phyloP scores from a whole-genome alignment of 768 basidiomycete species.

The Cystofilobasidium capitatum region DNA sequence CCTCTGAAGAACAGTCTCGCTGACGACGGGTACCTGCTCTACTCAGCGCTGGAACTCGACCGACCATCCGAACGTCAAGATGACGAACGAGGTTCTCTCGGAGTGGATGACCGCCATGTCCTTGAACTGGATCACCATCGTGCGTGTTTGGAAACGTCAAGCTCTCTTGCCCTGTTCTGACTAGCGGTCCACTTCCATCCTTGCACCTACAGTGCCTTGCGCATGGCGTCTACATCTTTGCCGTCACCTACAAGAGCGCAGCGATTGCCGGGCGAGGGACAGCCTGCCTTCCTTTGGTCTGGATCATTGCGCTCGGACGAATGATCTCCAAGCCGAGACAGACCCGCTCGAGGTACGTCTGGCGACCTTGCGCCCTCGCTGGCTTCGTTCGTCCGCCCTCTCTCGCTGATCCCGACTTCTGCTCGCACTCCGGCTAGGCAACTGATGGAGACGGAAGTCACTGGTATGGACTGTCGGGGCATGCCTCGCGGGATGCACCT shows the following conservation, averaged over 20 bases:
- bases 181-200: background rate
- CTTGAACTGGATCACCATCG: background rate
- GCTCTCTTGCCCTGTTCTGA: background rate
- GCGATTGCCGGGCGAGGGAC: background rate
- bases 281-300: background rate
- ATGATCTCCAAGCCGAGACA: background rate
- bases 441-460: background rate
- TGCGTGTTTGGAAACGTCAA: background rate
- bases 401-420: too few relatives aligned
- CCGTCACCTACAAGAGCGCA: background rate
- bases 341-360: background rate
- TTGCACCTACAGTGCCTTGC: background rate
- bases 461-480: background rate
- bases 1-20: too few relatives aligned
- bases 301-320: background rate
- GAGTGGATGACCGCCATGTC: background rate
- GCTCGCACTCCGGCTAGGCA: background rate
- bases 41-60: background rate
- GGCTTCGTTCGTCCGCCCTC: too few relatives aligned
- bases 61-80: background rate
- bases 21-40: background rate
- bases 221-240: background rate
- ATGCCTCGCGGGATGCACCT: background rate
- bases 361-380: too few relatives aligned
- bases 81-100: background rate